Evolutionary conservation across 2,329 filamentous ascomycete genomes (phyloP), one percentile per base, ranked within the genome.

Genomic region (Metarhizium robertsii): DNA sequence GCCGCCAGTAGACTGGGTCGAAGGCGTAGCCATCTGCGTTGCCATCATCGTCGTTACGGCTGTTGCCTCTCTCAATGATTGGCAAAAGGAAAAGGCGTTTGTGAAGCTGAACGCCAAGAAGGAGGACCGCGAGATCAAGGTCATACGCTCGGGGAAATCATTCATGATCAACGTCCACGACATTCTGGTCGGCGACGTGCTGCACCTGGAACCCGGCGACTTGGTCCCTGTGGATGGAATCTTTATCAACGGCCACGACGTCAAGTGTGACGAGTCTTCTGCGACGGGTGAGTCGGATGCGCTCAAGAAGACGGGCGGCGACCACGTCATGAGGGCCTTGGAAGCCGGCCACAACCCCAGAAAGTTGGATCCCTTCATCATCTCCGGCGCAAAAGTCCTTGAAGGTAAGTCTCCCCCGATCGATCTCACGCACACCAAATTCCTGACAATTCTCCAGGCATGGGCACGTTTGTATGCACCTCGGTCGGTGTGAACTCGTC

Each of bases 211-310:
- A 57, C 83, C 85, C 1, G 86, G 86, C 58, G 86, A 90, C 62
- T 75, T 87, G 55, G 78, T 89, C 42, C 85, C 86, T 0, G 85
- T 84, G 1, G 86, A 90, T 64, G 86, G 86, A 6, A 77, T 88
- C 53, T 80, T 89, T 57, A 84, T 89, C 58, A 74, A 78, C 18
- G 74, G 75, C 6, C 73, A 73, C 58, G 67, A 69, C 3, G 63
- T 78, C 57, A 75, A 85, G 66, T 90, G 85, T 62, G 86, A 89
- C 61, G 86, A 90, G 64, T 88, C 85, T 2, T 87, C 85, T 11
- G 84, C 84, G 1, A 89, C 86, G 30, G 86, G 86, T 60, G 86
- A 90, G 69, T 88, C 85, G 0, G 86, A 90, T 62, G 78, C 85
- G 52, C 79, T 88, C 67, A 85, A 83, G 68, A 90, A 90, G 71